Base-by-base conservation (phyloP, 306 rosid species). In the Sophora flavescens region DNA sequence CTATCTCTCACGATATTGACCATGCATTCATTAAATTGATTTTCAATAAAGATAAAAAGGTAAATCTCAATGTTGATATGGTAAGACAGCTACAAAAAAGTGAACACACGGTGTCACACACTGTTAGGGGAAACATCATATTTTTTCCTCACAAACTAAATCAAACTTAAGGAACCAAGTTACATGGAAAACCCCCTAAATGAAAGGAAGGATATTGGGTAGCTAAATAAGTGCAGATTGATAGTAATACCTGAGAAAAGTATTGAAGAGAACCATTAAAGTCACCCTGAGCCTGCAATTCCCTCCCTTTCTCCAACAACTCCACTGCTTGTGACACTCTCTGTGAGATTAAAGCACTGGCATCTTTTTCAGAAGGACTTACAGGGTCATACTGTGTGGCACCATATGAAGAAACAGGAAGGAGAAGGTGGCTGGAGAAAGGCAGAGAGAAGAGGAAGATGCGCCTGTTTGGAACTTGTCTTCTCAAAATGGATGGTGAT, bases 261-360 rank as follows among this genome's bases (percentile, higher is more conserved):
- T 80, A 88, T 11, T 48, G 6, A 83, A 92, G 96, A 63, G 96
- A 92, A 44, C 77, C 91, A 72, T 50, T 62, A 26, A 88, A 92
- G 81, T 92, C 92, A 36, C 93, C 92, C 44, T 53, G 82, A 32
- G 93, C 93, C 75, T 89, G 93, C 70, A 86, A 86, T 41, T 87
- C 93, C 62, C 88, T 90, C 14, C 93, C 97, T 68, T 84, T 93
- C 68, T 90, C 96, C 84, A 90, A 83, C 85, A 90, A 81, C 14
- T 84, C 89, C 74, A 87, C 85, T 1, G 90, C 93, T 26, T 79
- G 86, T 3, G 96, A 83, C 28, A 89, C 79, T 85, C 93, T 86
- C 11, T 38, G 79, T 12, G 93, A 83, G 67, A 83, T 66, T 26
- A 71, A 68, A 67, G 78, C 63, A 69, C 93, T 93, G 1, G 90